Evolutionary conservation across 2,329 filamentous ascomycete species (phyloP).

Genomic region (Clonostachys byssicola): DNA sequence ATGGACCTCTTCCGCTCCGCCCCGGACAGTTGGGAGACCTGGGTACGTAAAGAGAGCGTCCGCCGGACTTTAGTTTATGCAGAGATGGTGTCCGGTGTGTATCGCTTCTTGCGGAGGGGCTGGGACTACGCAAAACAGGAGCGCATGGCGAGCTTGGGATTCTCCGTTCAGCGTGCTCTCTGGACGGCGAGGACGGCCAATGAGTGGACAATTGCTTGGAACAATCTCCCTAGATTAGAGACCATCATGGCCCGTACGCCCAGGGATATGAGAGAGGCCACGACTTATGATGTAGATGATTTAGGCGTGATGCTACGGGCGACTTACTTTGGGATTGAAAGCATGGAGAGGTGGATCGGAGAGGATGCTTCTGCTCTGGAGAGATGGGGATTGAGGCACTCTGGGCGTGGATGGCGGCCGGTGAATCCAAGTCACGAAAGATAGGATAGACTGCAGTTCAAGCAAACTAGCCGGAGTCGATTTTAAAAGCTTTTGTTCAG

Average conservation of each 20-base stretch:
- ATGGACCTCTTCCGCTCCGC: too few species aligned
- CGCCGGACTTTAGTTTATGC: slow-evolving; percentile 3
- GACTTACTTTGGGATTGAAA: background rate
- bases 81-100: slow-evolving; percentile 1
- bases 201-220: background rate
- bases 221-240: background rate
- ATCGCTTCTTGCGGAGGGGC: slow-evolving; percentile 3
- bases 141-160: slow-evolving; percentile 2
- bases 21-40: slow-evolving; percentile 1
- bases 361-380: background rate
- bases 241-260: background rate
- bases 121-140: slow-evolving; percentile 3
- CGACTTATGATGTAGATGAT: background rate
- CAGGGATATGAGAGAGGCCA: slow-evolving; percentile 1
- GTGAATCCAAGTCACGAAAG: too few species aligned
- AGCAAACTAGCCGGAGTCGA: too few species aligned
- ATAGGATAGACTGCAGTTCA: too few species aligned
- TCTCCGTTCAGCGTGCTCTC: slow-evolving; percentile 4
- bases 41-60: slow-evolving; percentile 4
- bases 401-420: too few species aligned
- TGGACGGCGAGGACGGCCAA: slow-evolving; percentile 4
- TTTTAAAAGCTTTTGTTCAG: too few species aligned
- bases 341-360: background rate
- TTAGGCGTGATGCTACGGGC: background rate
- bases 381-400: background rate